Evolutionary conservation across 139 green algal species (phyloP), one percentile per base, ranked within the genome.

Genomic region (Chlamydomonas sp.): DNA sequence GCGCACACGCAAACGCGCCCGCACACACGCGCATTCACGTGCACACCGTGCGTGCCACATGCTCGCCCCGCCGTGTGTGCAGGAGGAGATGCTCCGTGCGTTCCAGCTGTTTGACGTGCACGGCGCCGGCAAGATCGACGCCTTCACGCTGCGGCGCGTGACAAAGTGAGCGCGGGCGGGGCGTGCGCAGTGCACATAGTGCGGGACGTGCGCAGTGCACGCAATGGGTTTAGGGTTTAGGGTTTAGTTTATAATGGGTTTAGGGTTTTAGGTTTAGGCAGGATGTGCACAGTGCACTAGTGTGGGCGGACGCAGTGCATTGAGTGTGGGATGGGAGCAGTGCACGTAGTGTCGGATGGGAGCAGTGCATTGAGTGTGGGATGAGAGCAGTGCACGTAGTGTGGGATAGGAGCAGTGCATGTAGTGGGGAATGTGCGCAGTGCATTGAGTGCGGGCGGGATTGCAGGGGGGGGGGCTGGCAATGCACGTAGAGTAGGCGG

Each of bases 91-190:
- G 37, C 38, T 58, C 26, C 58, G 77, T 4, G 82, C 82, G 2
- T 87, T 87, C 33, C 73, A 83, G 54, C 70, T 87, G 3, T 84
- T 87, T 64, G 81, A 87, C 43, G 49, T 80, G 20, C 37, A 79
- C 16, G 76, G 63, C 0, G 62, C 35, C 26, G 82, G 79, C 37
- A 78, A 70, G 57, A 71, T 81, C 3, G 65, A 73, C 75, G 24
- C 35, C 63, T 30, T 58, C 73, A 29, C 62, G 74, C 6, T 60
- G 68, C 10, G 39, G 47, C 10, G 28, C 4, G 28, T 71, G 6
- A 69, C 37, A 24, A 69, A 69, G 62, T 69, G 35, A 34, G 62
- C 57, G 58, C 16, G 13, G n/a, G n/a, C n/a, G n/a, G n/a, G n/a
- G n/a, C n/a, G n/a, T n/a, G n/a, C n/a, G n/a, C n/a, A n/a, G n/a